phyloP scores from a whole-genome alignment of 78 protist genomes.

The Polysphondylium violaceum region DNA sequence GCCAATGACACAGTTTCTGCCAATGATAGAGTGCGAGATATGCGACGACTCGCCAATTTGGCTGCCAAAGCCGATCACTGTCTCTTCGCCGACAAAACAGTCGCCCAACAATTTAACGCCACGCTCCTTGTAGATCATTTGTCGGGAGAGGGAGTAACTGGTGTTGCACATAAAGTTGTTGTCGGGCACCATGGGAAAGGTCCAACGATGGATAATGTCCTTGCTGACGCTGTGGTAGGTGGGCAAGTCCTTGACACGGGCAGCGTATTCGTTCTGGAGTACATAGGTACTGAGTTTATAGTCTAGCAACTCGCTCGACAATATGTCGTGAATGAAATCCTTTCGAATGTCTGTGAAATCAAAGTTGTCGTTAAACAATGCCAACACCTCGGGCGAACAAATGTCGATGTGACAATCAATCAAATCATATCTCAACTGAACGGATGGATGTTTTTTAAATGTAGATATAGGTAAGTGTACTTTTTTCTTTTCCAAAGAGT shows the following conservation, averaged over 20 bases:
- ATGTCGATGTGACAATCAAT: constrained; percentile 86
- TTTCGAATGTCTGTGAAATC: constrained; percentile 81
- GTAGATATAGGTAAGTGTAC: constrained; percentile 13
- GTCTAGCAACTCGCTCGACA: constrained; percentile 70
- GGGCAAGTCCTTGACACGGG: constrained; percentile 72
- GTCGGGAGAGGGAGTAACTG: constrained; percentile 53
- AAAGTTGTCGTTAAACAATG: constrained; percentile 86
- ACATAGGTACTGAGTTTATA: constrained; percentile 69
- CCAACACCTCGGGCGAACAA: constrained; percentile 89
- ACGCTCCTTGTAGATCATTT: constrained; percentile 74
- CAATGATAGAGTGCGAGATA: constrained; percentile 74
- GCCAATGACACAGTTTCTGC: constrained; percentile 84
- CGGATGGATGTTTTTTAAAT: constrained; percentile 33
- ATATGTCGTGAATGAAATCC: constrained; percentile 82
- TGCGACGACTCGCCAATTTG: constrained; percentile 68
- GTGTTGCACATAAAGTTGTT: constrained; percentile 45
- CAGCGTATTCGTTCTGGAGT: constrained; percentile 84
- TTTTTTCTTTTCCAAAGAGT: constrained; percentile 18
- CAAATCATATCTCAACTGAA: constrained; percentile 84
- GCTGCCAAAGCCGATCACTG: constrained; percentile 22
- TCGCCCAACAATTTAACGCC: constrained; percentile 75
- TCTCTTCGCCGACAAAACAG: constrained; percentile 53
- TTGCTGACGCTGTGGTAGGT: constrained; percentile 85
- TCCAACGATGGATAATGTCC: constrained; percentile 91
- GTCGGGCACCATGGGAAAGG: constrained; percentile 92